phyloP scores from a whole-genome alignment of 2,329 filamentous ascomycete genomes.

The Penicillium italicum region DNA sequence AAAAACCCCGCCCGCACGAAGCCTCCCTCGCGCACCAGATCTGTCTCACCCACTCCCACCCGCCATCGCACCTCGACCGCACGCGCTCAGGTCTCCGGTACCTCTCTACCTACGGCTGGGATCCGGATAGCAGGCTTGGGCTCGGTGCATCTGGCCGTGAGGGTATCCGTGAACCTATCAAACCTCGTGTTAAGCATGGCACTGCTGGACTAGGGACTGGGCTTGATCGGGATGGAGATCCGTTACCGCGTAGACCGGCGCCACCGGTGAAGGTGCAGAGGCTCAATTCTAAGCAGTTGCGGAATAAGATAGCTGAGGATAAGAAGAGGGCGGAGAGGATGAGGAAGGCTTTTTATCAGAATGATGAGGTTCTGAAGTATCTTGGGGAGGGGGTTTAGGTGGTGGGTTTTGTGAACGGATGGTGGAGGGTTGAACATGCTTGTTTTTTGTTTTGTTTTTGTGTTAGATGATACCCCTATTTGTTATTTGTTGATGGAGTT shows the following conservation, averaged over 20 bases:
- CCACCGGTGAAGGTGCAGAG: constrained; percentile 46
- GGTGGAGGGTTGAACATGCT: not conserved
- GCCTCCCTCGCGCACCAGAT: constrained; percentile 55
- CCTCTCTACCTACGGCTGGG: constrained; percentile 57
- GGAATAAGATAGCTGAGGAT: constrained; percentile 59
- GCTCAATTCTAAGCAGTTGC: constrained; percentile 67
- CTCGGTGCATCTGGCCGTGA: constrained; percentile 64
- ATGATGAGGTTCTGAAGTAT: constrained; percentile 73
- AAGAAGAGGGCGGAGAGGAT: constrained; percentile 62
- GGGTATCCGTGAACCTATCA: constrained; percentile 73
- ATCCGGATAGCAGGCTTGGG: constrained; percentile 61
- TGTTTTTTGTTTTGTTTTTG: not conserved
- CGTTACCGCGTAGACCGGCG: constrained; percentile 31
- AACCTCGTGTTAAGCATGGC: constrained; percentile 67
- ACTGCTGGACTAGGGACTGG: constrained; percentile 67
- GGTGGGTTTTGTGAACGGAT: not conserved
- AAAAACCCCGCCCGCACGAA: constrained; percentile 40
- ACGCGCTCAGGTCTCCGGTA: constrained; percentile 54
- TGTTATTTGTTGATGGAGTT: not conserved
- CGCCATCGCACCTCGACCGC: constrained; percentile 58
- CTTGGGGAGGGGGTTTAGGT: constrained; percentile 46
- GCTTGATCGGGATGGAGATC: constrained; percentile 27
- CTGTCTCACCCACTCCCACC: constrained; percentile 54
- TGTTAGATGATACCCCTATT: not conserved
- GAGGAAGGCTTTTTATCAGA: constrained; percentile 68